Percentiles rank a stretch among this genome's conserved stretches.
Conservation (phyloP, 2,329 filamentous ascomycete species). For the Knufia petricola region DNA sequence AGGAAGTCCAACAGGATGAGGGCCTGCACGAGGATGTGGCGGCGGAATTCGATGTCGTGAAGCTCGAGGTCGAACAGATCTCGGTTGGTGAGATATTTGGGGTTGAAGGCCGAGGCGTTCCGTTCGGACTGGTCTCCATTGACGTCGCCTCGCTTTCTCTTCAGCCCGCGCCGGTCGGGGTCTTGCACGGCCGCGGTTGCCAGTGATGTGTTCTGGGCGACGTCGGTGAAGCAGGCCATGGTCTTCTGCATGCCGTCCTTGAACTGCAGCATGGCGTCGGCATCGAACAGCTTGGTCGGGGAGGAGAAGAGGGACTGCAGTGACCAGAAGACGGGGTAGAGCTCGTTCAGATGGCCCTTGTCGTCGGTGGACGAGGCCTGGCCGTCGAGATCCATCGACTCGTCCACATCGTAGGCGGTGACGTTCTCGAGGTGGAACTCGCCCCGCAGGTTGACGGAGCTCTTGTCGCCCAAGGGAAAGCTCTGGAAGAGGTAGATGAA, state of each 20-base stretch:
- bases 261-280: constrained; percentile 56
- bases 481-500: constrained; percentile 99
- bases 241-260: constrained; percentile 54
- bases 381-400: constrained; percentile 48
- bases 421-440: constrained; percentile 95
- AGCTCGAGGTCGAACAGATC: constrained; percentile 96
- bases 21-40: constrained; percentile 89
- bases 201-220: constrained; percentile 61
- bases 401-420: constrained; percentile 73
- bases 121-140: constrained; percentile 7
- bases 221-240: constrained; percentile 64
- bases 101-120: constrained; percentile 71
- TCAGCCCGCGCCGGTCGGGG: constrained; percentile 49
- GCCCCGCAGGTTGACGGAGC: constrained; percentile 89
- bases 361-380: constrained; percentile 16
- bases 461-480: constrained; percentile 91
- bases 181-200: constrained; percentile 44
- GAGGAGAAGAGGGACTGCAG: constrained; percentile 87
- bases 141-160: constrained; percentile 59
- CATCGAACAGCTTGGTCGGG: constrained; percentile 70
- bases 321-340: constrained; percentile 92
- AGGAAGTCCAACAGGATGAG: constrained; percentile 93
- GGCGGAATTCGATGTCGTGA: constrained; percentile 84
- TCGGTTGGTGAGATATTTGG: constrained; percentile 94
- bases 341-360: constrained; percentile 43